phyloP scores from a whole-genome alignment of 1,284 basidiomycete genomes.

The Naganishia liquefaciens region DNA sequence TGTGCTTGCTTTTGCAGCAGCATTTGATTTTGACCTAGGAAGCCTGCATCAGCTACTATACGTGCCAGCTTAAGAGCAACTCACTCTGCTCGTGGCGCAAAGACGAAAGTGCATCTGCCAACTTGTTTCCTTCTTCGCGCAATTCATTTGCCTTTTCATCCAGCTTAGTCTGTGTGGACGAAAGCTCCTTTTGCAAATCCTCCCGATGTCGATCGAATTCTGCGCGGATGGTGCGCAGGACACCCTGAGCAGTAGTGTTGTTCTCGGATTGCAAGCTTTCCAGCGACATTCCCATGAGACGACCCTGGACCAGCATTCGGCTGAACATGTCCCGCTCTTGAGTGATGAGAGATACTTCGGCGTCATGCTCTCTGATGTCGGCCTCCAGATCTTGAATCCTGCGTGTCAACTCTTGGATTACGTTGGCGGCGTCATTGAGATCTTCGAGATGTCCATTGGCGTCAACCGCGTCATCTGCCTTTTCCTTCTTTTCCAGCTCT shows the following conservation, averaged over 20 bases:
- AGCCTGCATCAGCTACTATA: not conserved
- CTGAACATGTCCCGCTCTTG: conserved; percentile 87
- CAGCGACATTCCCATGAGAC: conserved; percentile 24
- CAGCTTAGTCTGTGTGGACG: not conserved
- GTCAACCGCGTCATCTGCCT: conserved; percentile 61
- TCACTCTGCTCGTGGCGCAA: conserved; percentile 31
- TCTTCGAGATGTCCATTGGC: conserved; percentile 71
- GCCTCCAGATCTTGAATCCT: conserved; percentile 54
- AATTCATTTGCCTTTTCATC: conserved; percentile 25
- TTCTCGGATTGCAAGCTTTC: conserved; percentile 23
- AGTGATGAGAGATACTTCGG: conserved; percentile 72
- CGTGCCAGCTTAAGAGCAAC: not conserved
- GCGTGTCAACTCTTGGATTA: conserved; percentile 67
- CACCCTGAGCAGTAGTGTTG: conserved; percentile 21
- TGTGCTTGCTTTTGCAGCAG: conserved; percentile 27
- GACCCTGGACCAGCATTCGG: conserved; percentile 60
- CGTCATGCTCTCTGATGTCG: conserved; percentile 69
- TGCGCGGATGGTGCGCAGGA: conserved; percentile 14
- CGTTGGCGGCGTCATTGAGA: conserved; percentile 79
- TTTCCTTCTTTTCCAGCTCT: conserved; percentile 75
- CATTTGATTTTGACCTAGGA: conserved; percentile 22
- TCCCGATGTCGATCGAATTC: conserved; percentile 29
- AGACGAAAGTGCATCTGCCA: conserved; percentile 27
- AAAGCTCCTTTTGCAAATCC: conserved; percentile 19
- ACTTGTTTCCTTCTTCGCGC: conserved; percentile 21